These are phyloP conservation scores for Polychaeton citri DNA, from an alignment of 2,329 filamentous ascomycete species.

Conservation along the genomic window DNA sequence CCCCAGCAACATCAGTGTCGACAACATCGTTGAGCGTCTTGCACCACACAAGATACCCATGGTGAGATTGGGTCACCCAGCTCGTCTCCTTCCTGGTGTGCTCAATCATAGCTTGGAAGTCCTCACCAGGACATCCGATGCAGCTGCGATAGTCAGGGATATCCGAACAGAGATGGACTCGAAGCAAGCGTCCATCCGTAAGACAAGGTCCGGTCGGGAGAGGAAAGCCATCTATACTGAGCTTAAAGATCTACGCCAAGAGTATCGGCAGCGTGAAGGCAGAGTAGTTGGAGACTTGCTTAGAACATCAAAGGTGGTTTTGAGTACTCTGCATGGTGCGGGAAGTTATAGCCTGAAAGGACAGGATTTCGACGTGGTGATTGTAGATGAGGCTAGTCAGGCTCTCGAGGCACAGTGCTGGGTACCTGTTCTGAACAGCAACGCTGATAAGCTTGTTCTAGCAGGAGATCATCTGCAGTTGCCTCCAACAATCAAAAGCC, in stretches of 20 bases:
- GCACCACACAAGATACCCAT: slow-evolving; percentile 75
- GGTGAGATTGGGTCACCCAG: slow-evolving; percentile 82
- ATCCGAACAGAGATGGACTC: slow-evolving; percentile 85
- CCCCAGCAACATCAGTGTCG: slow-evolving; percentile 91
- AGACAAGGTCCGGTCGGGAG: slow-evolving; percentile 70
- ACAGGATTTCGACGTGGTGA: slow-evolving; percentile 79
- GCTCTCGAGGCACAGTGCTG: slow-evolving; percentile 94
- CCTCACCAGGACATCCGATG: slow-evolving; percentile 79
- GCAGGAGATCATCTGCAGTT: slow-evolving; percentile 92
- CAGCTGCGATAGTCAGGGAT: slow-evolving; percentile 77
- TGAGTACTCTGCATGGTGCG: slow-evolving; percentile 84
- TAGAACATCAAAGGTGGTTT: slow-evolving; percentile 66
- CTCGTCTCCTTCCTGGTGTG: slow-evolving; percentile 76
- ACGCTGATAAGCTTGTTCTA: slow-evolving; percentile 67
- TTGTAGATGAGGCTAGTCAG: slow-evolving; percentile 93
- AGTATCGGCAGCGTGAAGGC: slow-evolving; percentile 74
- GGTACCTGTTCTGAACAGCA: slow-evolving; percentile 66
- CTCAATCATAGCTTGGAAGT: slow-evolving; percentile 83
- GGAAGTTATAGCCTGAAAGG: slow-evolving; percentile 71
- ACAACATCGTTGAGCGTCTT: slow-evolving; percentile 93
- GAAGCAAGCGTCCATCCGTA: slow-evolving; percentile 77
- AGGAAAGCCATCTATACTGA: slow-evolving; percentile 72
- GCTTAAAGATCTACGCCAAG: slow-evolving; percentile 70
- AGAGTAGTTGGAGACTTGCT: slow-evolving; percentile 69
- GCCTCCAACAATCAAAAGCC: slow-evolving; percentile 84